Conservation (phyloP, 257 asterid species). For the Solanum virginianum region DNA sequence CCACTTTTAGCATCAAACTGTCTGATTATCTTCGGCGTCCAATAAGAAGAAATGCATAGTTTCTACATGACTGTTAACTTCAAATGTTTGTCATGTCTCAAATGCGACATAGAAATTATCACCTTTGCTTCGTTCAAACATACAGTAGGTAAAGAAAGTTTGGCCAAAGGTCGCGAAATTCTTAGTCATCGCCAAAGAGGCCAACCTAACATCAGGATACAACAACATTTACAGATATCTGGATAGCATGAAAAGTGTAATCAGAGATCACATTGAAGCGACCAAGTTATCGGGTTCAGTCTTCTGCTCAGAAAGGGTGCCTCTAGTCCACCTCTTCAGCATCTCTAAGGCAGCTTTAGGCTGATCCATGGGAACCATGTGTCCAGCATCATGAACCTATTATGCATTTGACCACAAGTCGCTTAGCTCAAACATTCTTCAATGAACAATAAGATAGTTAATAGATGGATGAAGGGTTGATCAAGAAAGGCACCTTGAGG, state of each 20-base stretch:
- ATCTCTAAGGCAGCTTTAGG: conserved; percentile 78
- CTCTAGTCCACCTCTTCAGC: conserved; percentile 75
- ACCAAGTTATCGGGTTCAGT: conserved; percentile 28
- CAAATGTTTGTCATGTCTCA: neutral
- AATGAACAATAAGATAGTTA: neutral
- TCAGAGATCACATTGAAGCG: conserved; percentile 46
- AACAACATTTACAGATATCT: neutral
- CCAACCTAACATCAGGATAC: neutral
- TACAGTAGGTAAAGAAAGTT: neutral
- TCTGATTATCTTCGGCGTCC: neutral
- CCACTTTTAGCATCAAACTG: no score
- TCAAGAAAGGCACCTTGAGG: conserved; percentile 48
- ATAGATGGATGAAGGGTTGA: neutral
- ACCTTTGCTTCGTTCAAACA: neutral
- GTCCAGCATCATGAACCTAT: conserved; percentile 93
- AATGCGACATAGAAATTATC: neutral
- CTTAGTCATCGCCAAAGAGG: neutral
- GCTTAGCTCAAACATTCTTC: neutral
- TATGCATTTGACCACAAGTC: neutral
- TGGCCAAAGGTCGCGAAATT: neutral
- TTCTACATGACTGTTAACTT: neutral
- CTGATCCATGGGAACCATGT: conserved; percentile 99
- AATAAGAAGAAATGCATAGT: neutral
- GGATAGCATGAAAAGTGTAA: neutral
- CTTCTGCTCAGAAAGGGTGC: conserved; percentile 35